A percentile compares a stretch with the other conserved stretches of the same genome.
phyloP scores from a whole-genome alignment of 1,284 basidiomycete genomes.

The Trichosporon ovoides region DNA sequence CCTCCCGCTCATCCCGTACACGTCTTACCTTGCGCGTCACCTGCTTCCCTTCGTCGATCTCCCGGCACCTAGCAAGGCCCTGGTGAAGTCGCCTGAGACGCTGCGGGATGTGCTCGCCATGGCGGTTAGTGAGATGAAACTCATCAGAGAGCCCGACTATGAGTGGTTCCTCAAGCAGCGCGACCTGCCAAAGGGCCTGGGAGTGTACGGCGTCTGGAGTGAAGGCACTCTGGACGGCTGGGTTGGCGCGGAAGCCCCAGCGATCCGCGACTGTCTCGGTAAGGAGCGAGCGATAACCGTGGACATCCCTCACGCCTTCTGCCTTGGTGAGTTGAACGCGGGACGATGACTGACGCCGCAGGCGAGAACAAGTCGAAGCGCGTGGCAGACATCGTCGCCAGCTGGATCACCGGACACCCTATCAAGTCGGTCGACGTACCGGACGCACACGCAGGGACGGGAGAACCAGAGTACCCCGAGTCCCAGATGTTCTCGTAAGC shows the following conservation, averaged over 20 bases:
- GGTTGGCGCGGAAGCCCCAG: conserved; percentile 41
- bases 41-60: conserved; percentile 30
- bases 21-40: conserved; percentile 22
- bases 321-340: conserved; percentile 31
- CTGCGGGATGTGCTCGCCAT: conserved; percentile 39
- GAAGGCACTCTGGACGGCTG: conserved; percentile 36
- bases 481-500: conserved; percentile 1
- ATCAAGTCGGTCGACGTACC: background rate
- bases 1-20: conserved; percentile 25
- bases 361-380: conserved; percentile 29
- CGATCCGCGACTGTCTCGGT: conserved; percentile 33
- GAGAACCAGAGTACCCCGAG: background rate
- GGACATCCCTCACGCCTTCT: conserved; percentile 43
- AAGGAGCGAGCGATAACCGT: conserved; percentile 26
- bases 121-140: conserved; percentile 42
- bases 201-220: conserved; percentile 35
- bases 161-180: conserved; percentile 32
- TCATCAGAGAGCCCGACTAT: conserved; percentile 39
- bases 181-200: conserved; percentile 1
- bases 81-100: conserved; percentile 36
- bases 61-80: conserved; percentile 30
- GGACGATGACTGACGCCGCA: conserved; percentile 11
- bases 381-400: conserved; percentile 34
- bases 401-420: conserved; percentile 23
- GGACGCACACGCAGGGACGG: background rate